phyloP scores from a whole-genome alignment of 148 eudicot genomes.

The Bassia scoparia region DNA sequence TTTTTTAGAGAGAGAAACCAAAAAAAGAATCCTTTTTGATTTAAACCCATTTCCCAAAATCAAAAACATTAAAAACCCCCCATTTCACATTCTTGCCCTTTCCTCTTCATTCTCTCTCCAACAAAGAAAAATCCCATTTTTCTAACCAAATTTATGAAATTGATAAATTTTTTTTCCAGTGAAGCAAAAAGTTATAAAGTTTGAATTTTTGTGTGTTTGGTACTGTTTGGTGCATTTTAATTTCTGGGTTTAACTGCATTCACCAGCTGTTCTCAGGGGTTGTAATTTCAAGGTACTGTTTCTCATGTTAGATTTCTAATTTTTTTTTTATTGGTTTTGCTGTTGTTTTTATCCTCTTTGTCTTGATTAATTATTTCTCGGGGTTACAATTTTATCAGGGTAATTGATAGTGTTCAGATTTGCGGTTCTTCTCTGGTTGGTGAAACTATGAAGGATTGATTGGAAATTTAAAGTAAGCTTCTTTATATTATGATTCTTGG shows the following conservation, averaged over 20 bases:
- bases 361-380: neutral
- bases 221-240: neutral
- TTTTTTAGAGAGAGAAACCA: neutral
- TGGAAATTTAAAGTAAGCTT: neutral
- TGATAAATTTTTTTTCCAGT: neutral
- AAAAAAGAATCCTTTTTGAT: conserved; percentile 16
- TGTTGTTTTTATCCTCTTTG: neutral
- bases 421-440: conserved; percentile 19
- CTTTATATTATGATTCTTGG: conserved; percentile 13
- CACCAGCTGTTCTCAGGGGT: conserved; percentile 7
- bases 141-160: neutral
- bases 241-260: conserved; percentile 26
- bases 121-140: conserved; percentile 18
- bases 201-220: conserved; percentile 4
- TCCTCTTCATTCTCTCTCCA: conserved; percentile 4
- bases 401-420: conserved; percentile 14
- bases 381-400: conserved; percentile 15
- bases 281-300: neutral
- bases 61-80: conserved; percentile 20
- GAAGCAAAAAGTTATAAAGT: neutral
- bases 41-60: conserved; percentile 20
- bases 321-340: neutral
- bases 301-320: neutral
- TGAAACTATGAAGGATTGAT: conserved; percentile 21
- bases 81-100: conserved; percentile 18